Conservation (phyloP, 345 rosid genomes). For the Sisymbrium altissimum region DNA sequence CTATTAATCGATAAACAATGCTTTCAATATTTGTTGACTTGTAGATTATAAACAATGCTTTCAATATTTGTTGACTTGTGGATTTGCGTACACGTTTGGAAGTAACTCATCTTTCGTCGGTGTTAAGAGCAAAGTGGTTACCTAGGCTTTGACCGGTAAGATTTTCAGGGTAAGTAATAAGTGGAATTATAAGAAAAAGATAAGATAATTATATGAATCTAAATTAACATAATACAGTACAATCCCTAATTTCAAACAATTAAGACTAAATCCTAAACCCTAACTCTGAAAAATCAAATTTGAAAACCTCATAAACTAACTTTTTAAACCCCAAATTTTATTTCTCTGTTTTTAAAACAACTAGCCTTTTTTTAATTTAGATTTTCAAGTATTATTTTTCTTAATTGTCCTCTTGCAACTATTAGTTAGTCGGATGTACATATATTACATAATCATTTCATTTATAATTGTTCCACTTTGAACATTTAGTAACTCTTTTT, state of each 20-base stretch:
- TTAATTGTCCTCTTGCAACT: background rate
- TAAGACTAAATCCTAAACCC: background rate
- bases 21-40: background rate
- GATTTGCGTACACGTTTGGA: background rate
- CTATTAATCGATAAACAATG: background rate
- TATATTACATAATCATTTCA: background rate
- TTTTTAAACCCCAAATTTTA: background rate
- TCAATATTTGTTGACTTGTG: background rate
- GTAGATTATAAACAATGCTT: background rate
- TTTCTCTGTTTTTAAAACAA: background rate
- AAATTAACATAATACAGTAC: too few relatives aligned
- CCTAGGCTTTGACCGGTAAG: background rate
- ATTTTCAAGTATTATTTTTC: background rate
- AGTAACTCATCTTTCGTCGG: background rate
- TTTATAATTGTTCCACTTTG: background rate
- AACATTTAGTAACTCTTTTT: background rate
- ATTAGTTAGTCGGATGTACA: background rate
- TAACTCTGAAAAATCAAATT: background rate
- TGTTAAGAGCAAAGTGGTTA: background rate
- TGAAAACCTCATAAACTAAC: background rate
- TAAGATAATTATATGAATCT: too few relatives aligned
- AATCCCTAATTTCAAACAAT: too few relatives aligned
- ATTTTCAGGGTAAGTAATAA: background rate
- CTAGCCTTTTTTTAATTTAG: background rate
- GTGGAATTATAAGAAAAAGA: too few relatives aligned